Base-by-base conservation (phyloP, 2,329 filamentous ascomycete species). In the Gyromitra esculenta region DNA sequence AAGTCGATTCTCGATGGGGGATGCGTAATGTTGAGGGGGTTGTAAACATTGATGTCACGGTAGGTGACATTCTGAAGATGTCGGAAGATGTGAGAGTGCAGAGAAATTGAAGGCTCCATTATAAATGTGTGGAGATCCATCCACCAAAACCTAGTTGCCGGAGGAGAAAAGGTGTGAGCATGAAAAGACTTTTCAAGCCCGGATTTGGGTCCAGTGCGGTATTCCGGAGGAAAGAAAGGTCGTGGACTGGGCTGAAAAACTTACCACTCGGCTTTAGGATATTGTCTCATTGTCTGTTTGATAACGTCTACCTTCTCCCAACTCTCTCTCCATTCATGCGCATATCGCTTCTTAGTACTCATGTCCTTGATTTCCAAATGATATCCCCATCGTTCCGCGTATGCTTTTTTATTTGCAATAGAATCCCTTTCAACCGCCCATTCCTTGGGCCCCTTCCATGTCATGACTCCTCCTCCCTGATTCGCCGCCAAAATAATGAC, bases 301-400 rank as follows among this genome's bases (percentile, higher is more conserved):
- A 99, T 90, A 54, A 93, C 93, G 83, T 99, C 96, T 77, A 97
- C 94, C 86, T 98, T 99, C 85, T 99, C 96, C 96, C 96, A 99
- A 83, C 95, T 96, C 85, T 99, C 96, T 82, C 96, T 89, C 96
- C 96, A 99, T 85, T 99, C 96, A 85, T 99, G 96, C 37, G 96
- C 95, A 83, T 99, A 99, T 80, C 94, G 90, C 85, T 97, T 98
- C 88, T 97, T 97, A 69, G 94, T 97, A 85, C 94, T 95, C 94
- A 99, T 97, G 83, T 99, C 96, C 80, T 97, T 93, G 82, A 98
- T 91, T 83, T 99, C 96, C 75, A 99, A 86, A 78, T 97, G 92
- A 83, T 99, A 98, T 13, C 96, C 96, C 94, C 96, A 98, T 83
- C 88, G 88, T 43, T 89, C 87, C 1, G 90, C 91, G 82, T 99